Evolutionary conservation across 164 flowering plant species (phyloP).

Genomic region (Macadamia integrifolia): DNA sequence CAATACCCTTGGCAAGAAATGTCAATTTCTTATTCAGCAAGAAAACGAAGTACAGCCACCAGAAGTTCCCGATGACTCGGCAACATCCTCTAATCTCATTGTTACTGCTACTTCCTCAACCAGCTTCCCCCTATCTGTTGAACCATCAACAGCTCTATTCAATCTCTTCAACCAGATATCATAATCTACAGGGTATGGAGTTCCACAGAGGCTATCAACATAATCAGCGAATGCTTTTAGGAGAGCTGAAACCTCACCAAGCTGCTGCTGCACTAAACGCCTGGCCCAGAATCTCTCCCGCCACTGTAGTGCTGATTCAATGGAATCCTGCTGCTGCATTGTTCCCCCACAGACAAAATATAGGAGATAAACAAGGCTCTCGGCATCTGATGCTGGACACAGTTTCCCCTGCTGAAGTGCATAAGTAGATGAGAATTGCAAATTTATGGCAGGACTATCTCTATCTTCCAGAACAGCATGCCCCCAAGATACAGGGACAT

Average conservation of each 20-base stretch:
- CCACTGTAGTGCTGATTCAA: conserved; percentile 81
- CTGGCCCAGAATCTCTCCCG: conserved; percentile 69
- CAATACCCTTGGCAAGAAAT: too few relatives aligned
- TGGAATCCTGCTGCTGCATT: conserved; percentile 63
- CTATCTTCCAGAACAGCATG: conserved; percentile 80
- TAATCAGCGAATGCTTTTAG: conserved; percentile 85
- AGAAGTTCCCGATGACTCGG: conserved; percentile 53
- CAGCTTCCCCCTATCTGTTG: conserved; percentile 42
- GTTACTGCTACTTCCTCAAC: conserved; percentile 29
- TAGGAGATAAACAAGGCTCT: conserved; percentile 69
- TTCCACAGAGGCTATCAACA: conserved; percentile 82
- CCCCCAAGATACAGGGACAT: conserved; percentile 61
- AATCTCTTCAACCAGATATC: conserved; percentile 74
- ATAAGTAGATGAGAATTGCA: conserved; percentile 74
- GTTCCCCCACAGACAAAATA: conserved; percentile 56
- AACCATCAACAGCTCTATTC: conserved; percentile 45
- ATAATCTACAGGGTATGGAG: conserved; percentile 75
- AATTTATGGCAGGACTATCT: conserved; percentile 70
- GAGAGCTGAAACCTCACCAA: conserved; percentile 75
- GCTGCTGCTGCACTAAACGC: conserved; percentile 63
- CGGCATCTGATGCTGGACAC: conserved; percentile 79
- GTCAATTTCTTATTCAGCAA: conserved; percentile 3
- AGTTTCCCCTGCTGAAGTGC: conserved; percentile 83
- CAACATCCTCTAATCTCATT: conserved; percentile 40
- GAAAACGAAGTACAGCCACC: conserved; percentile 26